Evolutionary conservation across 257 asterid species (phyloP), one percentile per base, ranked within the genome.

Genomic region (Lycium ferocissimum): DNA sequence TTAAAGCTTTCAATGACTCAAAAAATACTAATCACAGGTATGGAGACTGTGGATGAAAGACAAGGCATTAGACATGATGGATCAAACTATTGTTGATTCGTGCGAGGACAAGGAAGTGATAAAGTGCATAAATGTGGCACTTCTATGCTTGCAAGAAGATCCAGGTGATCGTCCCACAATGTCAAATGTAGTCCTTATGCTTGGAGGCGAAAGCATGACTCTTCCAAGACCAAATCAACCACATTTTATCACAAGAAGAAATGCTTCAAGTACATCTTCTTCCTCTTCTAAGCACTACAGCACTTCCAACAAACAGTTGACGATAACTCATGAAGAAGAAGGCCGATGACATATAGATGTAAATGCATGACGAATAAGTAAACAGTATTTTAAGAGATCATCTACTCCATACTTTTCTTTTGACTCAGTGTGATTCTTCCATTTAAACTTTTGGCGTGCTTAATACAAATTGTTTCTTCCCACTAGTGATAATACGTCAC

Each of bases 121-220:
- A 12, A 85, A 73, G 38, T 87, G 88, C 51, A 38, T 89, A 33
- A 83, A 83, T 54, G 75, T 89, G 7, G 91, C 88, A 3, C 85
- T 89, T 4, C 33, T 89, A 75, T 89, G 91, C 22, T 88, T 89
- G 14, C 87, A 85, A 43, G 90, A 87, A 83, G 88, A 89, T 76
- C 88, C 86, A 5, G 17, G 7, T 7, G 85, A 89, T 72, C 87
- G 91, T 13, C 91, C 90, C 18, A 80, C 90, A 65, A 89, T 87
- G 90, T 63, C 86, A 15, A 59, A 80, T 15, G 88, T 89, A 13
- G 81, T 87, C 2, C 3, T 26, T 40, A 87, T 89, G 91, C 85
- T 89, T 12, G 59, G 80, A n/a, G 67, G 83, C 26, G 87, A 87
- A 85, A 76, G 40, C 17, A 53, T 83, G 49, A 43, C 84, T 18